Evolutionary conservation across 2,329 filamentous ascomycete genomes (phyloP).

Genomic region (Colletotrichum sp.): DNA sequence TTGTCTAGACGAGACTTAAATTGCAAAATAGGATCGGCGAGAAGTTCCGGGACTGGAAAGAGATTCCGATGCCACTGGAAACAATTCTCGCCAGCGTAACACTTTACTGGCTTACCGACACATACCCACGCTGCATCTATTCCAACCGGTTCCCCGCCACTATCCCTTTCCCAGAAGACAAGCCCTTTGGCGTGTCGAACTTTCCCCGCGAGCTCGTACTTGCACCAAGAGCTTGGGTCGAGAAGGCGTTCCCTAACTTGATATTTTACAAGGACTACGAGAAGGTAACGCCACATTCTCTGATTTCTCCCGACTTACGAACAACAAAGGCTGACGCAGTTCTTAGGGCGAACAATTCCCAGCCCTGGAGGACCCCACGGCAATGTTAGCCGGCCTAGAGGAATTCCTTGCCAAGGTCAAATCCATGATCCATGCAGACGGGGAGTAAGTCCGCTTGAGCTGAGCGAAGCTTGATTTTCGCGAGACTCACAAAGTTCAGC

Average conservation of each 20-base stretch:
- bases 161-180: neutral
- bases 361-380: neutral
- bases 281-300: neutral
- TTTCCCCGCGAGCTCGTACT: neutral
- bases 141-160: conserved; percentile 41
- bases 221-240: neutral
- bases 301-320: neutral
- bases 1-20: neutral
- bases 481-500: neutral
- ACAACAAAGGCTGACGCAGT: neutral
- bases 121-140: conserved; percentile 51
- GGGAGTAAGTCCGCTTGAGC: neutral
- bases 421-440: neutral
- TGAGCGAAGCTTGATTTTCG: neutral
- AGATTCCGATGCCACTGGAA: conserved; percentile 36
- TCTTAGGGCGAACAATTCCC: neutral
- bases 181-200: neutral
- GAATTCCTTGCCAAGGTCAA: neutral
- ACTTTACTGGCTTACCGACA: conserved; percentile 61
- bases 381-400: neutral
- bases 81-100: conserved; percentile 54
- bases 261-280: neutral
- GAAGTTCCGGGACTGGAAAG: conserved; percentile 58
- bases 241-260: neutral
- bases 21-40: conserved; percentile 50